Evolutionary conservation across 257 asterid genomes (phyloP), one percentile per base, ranked within the genome.

Genomic region (Forsythia suspensa): DNA sequence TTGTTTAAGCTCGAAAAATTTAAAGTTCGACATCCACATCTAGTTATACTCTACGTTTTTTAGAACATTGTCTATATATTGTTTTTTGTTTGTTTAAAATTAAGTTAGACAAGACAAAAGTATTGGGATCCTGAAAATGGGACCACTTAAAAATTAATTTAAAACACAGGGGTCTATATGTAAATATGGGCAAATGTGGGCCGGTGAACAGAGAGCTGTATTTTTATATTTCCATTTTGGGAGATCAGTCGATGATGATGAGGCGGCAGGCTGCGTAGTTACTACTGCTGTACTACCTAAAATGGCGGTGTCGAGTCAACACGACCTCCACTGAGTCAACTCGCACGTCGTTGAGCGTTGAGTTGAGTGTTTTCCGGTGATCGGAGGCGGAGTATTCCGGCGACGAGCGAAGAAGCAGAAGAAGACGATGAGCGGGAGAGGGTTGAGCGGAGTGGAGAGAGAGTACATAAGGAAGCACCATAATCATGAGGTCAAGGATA

Each of bases 401-500:
- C 63, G 8, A 16, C 12, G 3, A 57, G 4, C 67, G 11, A 68
- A 73, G 67, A 38, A 29, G 18, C 63, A 36, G 41, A 72, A 65
- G 83, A 63, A 20, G 75, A 78, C 44, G 86, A 82, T 84, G 92
- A 86, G 73, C 79, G 86, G 55, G 75, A 85, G 82, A 67, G 90
- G 93, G 79, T 81, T 81, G 68, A 84, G 84, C 84, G 89, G 83
- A 70, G 51, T 84, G 43, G 90, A 87, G 87, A 82, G 61, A 67
- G 95, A 89, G 42, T 89, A 75, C 78, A 74, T 83, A 39, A 79
- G 79, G 88, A 92, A 82, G 89, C 92, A 92, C 80, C 95, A 92
- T 81, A 78, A 38, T 51, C 94, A 86, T 70, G 80, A 86, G 82
- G 86, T 80, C 70, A 80, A 82, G 78, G 92, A 85, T 75, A 85